These are phyloP conservation scores for Acacia acuminata DNA, from an alignment of 306 rosid genomes.

Conservation along the genomic window DNA sequence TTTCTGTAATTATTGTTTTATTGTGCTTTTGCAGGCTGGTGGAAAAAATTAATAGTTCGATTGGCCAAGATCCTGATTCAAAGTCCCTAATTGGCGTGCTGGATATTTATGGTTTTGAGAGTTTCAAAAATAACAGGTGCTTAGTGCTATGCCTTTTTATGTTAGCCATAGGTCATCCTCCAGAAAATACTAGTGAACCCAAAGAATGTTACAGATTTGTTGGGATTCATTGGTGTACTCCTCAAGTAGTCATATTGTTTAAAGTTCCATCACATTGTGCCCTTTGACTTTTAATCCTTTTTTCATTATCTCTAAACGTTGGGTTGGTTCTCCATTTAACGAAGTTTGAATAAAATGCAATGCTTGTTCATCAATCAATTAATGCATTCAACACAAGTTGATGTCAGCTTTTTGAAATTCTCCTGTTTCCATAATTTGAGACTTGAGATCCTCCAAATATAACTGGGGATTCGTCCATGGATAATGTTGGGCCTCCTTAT, in stretches of 20 bases:
- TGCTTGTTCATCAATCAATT: too few species aligned
- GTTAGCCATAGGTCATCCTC: constrained; percentile 36
- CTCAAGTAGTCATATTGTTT: too few species aligned
- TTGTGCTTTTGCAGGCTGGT: constrained; percentile 80
- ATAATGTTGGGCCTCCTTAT: neutral
- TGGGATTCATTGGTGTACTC: neutral
- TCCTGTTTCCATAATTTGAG: neutral
- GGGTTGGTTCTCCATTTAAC: too few species aligned
- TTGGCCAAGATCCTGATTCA: constrained; percentile 96
- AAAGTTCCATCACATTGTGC: too few species aligned
- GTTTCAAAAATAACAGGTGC: constrained; percentile 99
- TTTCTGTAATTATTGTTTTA: constrained; percentile 29
- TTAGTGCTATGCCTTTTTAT: constrained; percentile 50
- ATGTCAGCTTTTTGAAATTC: neutral
- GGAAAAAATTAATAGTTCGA: constrained; percentile 82
- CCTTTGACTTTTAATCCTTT: too few species aligned
- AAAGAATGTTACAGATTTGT: constrained; percentile 4
- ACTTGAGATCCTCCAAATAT: neutral
- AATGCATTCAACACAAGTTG: neutral
- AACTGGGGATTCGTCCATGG: neutral
- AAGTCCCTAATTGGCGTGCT: constrained; percentile 89
- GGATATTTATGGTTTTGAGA: constrained; percentile 99
- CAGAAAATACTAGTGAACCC: constrained; percentile 1
- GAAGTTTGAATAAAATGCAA: too few species aligned
- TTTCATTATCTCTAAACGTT: too few species aligned